phyloP scores from a whole-genome alignment of 2,329 filamentous ascomycete species.

The Ophiosphaerella herpotricha region DNA sequence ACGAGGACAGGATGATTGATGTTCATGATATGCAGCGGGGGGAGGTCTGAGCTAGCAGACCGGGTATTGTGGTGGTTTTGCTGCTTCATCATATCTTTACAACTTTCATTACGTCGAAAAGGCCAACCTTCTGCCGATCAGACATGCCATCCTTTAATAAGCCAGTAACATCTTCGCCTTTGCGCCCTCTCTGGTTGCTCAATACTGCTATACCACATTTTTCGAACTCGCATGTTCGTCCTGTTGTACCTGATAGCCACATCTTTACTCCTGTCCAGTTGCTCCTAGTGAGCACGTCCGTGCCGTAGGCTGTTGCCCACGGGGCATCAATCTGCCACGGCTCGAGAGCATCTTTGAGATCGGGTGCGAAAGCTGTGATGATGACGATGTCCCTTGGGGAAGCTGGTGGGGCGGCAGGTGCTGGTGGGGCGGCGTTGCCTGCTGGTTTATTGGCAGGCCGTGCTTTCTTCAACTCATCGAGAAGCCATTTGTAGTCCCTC shows the following conservation, averaged over 20 bases:
- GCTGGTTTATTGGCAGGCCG: slow-evolving; percentile 10
- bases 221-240: slow-evolving; percentile 50
- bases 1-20: too few species aligned
- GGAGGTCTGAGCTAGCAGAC: too few species aligned
- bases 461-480: slow-evolving; percentile 41
- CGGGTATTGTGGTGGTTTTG: too few species aligned
- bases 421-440: slow-evolving; percentile 4
- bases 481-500: slow-evolving; percentile 58
- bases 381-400: slow-evolving; percentile 49
- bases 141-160: slow-evolving; percentile 29
- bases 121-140: slow-evolving; percentile 30
- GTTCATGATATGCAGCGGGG: too few species aligned
- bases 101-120: slow-evolving; percentile 35
- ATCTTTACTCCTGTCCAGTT: slow-evolving; percentile 50
- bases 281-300: slow-evolving; percentile 53
- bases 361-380: slow-evolving; percentile 63
- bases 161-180: slow-evolving; percentile 31
- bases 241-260: slow-evolving; percentile 56
- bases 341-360: slow-evolving; percentile 53
- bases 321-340: slow-evolving; percentile 56
- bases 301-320: slow-evolving; percentile 59
- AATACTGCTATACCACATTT: slow-evolving; percentile 43
- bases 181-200: slow-evolving; percentile 53
- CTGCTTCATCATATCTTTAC: slow-evolving; percentile 15
- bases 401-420: slow-evolving; percentile 7